These are phyloP conservation scores for Colletotrichum tanaceti DNA, from an alignment of 2,329 filamentous ascomycete genomes.

Conservation along the genomic window DNA sequence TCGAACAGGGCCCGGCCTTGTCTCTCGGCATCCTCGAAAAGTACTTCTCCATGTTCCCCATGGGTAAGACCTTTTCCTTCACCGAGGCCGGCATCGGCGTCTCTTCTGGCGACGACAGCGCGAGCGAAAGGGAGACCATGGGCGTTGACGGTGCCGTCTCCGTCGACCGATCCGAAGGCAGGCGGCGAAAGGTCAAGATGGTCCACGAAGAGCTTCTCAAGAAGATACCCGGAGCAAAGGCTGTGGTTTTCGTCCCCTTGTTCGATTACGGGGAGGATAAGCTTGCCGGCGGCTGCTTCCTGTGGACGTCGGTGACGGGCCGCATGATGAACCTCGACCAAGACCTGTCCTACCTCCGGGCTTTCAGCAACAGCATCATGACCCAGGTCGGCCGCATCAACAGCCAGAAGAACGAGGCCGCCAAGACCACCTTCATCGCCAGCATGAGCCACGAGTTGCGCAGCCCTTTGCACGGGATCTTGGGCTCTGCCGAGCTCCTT, in stretches of 20 bases:
- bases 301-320: conserved; percentile 50
- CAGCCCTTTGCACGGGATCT: conserved; percentile 67
- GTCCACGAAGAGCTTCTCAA: conserved; percentile 50
- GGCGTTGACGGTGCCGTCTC: conserved; percentile 10
- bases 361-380: conserved; percentile 60
- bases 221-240: conserved; percentile 49
- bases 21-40: conserved; percentile 47
- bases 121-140: conserved; percentile 44
- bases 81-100: conserved; percentile 46
- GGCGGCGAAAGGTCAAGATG: conserved; percentile 43
- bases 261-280: conserved; percentile 52
- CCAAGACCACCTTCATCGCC: conserved; percentile 69
- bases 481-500: conserved; percentile 64
- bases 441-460: conserved; percentile 69
- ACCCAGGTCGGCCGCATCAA: conserved; percentile 66
- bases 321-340: conserved; percentile 53
- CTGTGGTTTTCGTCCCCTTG: conserved; percentile 51
- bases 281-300: conserved; percentile 51
- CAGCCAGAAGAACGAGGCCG: conserved; percentile 61
- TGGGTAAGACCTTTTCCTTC: conserved; percentile 48
- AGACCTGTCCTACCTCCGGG: conserved; percentile 50
- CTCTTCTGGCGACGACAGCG: conserved; percentile 49
- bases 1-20: conserved; percentile 46
- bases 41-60: conserved; percentile 48
- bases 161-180: conserved; percentile 10